Conservation (phyloP, 176 grass and related monocot species). For the Tuctoria greenei region DNA sequence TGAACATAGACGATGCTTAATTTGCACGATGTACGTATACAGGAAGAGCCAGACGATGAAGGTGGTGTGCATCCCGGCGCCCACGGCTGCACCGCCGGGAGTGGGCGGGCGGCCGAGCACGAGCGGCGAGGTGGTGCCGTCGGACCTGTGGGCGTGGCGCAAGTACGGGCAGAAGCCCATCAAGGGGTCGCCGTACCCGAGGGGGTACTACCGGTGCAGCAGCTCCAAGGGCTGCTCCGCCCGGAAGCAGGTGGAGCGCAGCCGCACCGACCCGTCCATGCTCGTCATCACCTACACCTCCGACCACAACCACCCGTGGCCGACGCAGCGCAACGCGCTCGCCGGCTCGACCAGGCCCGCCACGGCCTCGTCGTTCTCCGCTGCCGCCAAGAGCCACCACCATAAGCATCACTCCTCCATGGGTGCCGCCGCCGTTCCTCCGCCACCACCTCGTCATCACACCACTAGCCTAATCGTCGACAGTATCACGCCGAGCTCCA, state of each 20-base stretch:
- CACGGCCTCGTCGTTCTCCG: not conserved
- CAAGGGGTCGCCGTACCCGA: constrained; percentile 95
- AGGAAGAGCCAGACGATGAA: constrained; percentile 88
- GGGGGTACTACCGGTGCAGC: constrained; percentile 97
- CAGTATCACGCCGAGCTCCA: not conserved
- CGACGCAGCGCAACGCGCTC: constrained; percentile 83
- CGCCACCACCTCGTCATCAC: not conserved
- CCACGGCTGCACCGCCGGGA: constrained; percentile 43
- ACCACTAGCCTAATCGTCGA: not conserved
- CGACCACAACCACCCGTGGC: constrained; percentile 99
- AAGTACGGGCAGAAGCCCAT: constrained; percentile 98
- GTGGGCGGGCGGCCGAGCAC: constrained; percentile 41
- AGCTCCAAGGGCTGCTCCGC: constrained; percentile 96
- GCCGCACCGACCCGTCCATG: constrained; percentile 95
- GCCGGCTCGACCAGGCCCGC: constrained; percentile 69
- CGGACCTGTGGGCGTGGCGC: constrained; percentile 96
- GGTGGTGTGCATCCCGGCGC: constrained; percentile 90
- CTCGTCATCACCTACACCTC: constrained; percentile 97
- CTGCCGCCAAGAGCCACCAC: not conserved
- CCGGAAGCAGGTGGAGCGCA: constrained; percentile 98
- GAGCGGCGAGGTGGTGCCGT: constrained; percentile 86
- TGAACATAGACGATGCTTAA: not conserved
- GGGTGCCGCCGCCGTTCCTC: not conserved
- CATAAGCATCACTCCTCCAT: not conserved
- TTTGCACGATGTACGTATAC: not conserved